These are phyloP conservation scores for Cystobasidium sp. DNA, from an alignment of 1,284 basidiomycete genomes.

Conservation along the genomic window DNA sequence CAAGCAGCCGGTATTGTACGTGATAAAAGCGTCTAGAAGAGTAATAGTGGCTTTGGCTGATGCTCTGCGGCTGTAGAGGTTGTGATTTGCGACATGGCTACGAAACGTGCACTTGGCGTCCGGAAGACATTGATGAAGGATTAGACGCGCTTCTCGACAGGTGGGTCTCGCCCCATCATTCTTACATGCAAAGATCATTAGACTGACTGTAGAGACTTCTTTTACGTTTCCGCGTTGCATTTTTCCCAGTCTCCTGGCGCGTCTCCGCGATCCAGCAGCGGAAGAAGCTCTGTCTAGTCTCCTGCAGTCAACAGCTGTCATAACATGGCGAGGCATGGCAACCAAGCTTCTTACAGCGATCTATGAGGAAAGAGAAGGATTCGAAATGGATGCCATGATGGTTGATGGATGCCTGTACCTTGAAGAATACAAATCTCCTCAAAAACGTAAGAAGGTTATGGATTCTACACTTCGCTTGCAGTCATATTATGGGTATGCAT, in stretches of 20 bases:
- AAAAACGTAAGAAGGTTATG: constrained; percentile 65
- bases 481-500: constrained; percentile 64
- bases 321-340: constrained; percentile 88
- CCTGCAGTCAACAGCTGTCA: constrained; percentile 59
- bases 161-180: constrained; percentile 18
- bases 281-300: constrained; percentile 56
- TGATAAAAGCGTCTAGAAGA: constrained; percentile 52
- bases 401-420: constrained; percentile 77
- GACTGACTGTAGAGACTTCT: not conserved
- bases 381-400: constrained; percentile 84
- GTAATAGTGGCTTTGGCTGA: not conserved
- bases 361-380: constrained; percentile 66
- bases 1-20: constrained; percentile 66
- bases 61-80: not conserved
- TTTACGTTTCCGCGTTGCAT: constrained; percentile 58
- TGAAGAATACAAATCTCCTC: constrained; percentile 66
- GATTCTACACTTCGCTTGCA: constrained; percentile 65
- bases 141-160: constrained; percentile 51
- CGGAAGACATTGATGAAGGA: constrained; percentile 63
- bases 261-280: constrained; percentile 60
- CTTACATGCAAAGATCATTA: not conserved
- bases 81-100: constrained; percentile 56
- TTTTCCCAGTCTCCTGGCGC: constrained; percentile 70
- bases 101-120: constrained; percentile 68
- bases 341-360: constrained; percentile 66